Base-by-base conservation (phyloP, 2,329 filamentous ascomycete species). In the Aspergillus terreus region DNA sequence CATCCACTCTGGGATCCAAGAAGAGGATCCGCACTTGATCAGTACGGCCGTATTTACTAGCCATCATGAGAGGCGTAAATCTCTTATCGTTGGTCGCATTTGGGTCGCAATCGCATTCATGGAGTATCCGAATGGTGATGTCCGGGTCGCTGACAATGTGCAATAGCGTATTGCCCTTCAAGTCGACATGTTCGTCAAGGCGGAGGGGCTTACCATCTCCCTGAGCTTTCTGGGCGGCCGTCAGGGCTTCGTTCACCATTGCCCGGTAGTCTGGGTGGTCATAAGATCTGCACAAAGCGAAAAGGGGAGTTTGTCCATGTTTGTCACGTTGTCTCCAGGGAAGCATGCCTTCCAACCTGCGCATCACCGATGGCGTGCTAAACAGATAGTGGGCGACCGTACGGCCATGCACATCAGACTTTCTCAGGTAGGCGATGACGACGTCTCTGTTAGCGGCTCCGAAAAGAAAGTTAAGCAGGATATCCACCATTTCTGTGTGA, bases 331-430 rank as follows among this genome's bases (percentile, higher is more conserved):
- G 84, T 52, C 84, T 82, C 94, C 94, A 99, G 7, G 90, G 88
- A 48, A 99, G 77, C 58, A 92, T 73, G 53, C 81, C 79, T 2
- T 91, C 92, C 54, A 97, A 86, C 49, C 82, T 80, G 42, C 78
- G 75, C 59, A 99, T 94, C 17, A 99, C 77, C 48, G 82, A 79
- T 2, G 94, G 94, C 7, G 90, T 86, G 64, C 96, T 88, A 74
- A 99, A 99, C 14, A 99, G 79, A 69, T 99, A 99, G 71, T 99
- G 94, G n/a, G 87, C 94, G 47, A 90, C 82, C 55, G 91, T 95
- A 60, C 94, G 85, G 19, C 92, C 94, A 76, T 91, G 87, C 35
- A 82, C 83, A 65, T 99, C 94, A 63, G 92, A 87, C 54, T 82
- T 78, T 4, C 82, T 78, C 44, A 97, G 73, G 65, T 99, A 97